Evolutionary conservation across 1,284 basidiomycete genomes (phyloP).

Genomic region (Caloboletus inedulis): DNA sequence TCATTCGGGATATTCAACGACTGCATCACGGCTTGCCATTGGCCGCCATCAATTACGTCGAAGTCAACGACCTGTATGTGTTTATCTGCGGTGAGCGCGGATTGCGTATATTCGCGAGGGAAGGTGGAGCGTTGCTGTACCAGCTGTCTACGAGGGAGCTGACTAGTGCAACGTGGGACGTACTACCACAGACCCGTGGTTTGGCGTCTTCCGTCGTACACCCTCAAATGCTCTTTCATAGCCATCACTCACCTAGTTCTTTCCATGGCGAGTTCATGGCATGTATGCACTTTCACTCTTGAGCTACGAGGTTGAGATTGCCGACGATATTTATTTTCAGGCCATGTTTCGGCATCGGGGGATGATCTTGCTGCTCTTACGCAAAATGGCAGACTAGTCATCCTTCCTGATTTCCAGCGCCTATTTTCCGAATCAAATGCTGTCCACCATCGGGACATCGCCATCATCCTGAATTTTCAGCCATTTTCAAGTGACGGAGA

Average conservation of each 20-base stretch:
- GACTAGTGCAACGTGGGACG: slow-evolving; percentile 31
- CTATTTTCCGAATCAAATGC: slow-evolving; percentile 31
- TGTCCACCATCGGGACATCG: slow-evolving; percentile 36
- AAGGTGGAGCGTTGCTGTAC: slow-evolving; percentile 42
- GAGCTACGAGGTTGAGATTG: neutral
- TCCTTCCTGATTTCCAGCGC: slow-evolving; percentile 54
- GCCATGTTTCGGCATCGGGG: slow-evolving; percentile 59
- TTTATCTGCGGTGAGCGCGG: slow-evolving; percentile 53
- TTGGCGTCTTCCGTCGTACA: slow-evolving; percentile 24
- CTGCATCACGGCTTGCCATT: slow-evolving; percentile 24
- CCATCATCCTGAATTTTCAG: slow-evolving; percentile 44
- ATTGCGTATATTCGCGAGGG: slow-evolving; percentile 54
- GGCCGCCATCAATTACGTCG: slow-evolving; percentile 59
- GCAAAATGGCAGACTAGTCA: slow-evolving; percentile 42
- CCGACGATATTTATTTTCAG: slow-evolving; percentile 34
- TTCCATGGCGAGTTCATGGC: slow-evolving; percentile 24
- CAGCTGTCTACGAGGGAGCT: slow-evolving; percentile 38
- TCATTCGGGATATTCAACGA: slow-evolving; percentile 43
- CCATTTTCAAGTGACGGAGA: slow-evolving; percentile 17
- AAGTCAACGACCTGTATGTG: slow-evolving; percentile 55
- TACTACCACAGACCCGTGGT: slow-evolving; percentile 19
- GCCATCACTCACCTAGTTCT: slow-evolving; percentile 2
- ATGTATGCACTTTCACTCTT: slow-evolving; percentile 19
- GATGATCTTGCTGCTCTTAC: slow-evolving; percentile 51
- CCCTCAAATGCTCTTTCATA: slow-evolving; percentile 17